Base-by-base conservation (phyloP, 306 rosid genomes). In the Vigna mungo region DNA sequence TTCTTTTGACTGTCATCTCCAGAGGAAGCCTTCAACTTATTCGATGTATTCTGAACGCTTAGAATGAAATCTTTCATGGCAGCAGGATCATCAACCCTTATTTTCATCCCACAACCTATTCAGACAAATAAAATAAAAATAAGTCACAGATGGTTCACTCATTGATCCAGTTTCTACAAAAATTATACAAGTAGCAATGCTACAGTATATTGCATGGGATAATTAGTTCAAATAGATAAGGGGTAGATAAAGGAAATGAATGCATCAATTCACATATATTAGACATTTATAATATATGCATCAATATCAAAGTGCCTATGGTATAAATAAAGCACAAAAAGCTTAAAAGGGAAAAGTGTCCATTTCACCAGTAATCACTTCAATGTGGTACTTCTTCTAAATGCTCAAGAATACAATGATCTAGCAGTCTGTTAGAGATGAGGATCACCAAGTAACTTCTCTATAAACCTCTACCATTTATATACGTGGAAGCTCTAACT, bases 91-190 rank as follows among this genome's bases (percentile, higher is more conserved):
- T 89, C 97, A 30, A 87, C 90, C 85, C 98, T 88, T 74, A 95
- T 84, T 89, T 92, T 95, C 98, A 95, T 95, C 78, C 98, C 98
- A 90, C 97, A 90, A 65, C 90, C 98, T 95, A 69, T 66, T 55
- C 44, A 83, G 56, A 74, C 48, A 76, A 59, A 86, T 21, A 63
- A 34, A 71, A 69, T 3, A 47, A 53, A 68, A 49, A 9, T 63
- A 39, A 13, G 55, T 80, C 61, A 79, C 36, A 56, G n/a, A 78
- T 11, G 11, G 54, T 60, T 51, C 44, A 69, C 36, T 36, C 47
- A 46, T 55, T 72, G 71, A 55, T 14, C 70, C 74, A 52, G 52
- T 48, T 75, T 52, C 18, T 48, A 16, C 36, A 18, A 14, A 30
- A 75, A 68, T 23, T 12, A 37, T 83, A 20, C 55, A 75, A 72